Evolutionary conservation across 2,329 filamentous ascomycete species (phyloP), one percentile per base, ranked within the genome.

Genomic region (Aspergillus candidus): DNA sequence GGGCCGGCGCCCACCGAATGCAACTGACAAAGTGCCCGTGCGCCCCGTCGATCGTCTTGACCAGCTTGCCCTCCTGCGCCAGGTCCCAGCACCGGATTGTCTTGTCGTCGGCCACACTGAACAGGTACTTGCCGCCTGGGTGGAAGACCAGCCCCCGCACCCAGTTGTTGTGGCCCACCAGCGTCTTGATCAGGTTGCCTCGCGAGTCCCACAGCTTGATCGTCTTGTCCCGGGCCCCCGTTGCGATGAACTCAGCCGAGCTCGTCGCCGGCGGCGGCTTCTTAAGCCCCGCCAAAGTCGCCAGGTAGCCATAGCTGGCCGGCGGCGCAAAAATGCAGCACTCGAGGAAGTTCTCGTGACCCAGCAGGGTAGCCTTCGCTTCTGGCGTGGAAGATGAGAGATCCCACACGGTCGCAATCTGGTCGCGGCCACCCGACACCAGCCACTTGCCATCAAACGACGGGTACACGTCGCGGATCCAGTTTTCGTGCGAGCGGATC

Each of bases 151-250:
- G 68, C 1, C 79, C 85, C 29, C 88, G 82, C 7, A 97, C 81
- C 91, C 91, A 97, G 63, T 96, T 96, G 64, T 96, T 90, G 62
- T 96, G 91, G 2, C 91, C 91, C 1, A 82, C 71, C 1, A 97
- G 73, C 0, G 86, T 93, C 64, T 88, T 91, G 61, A 96, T 82
- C 51, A 88, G 80, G 10, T 84, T 88, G 29, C 91, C 91, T 42
- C 88, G 79, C 10, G 83, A 78, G 62, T 95, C 88, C 88, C 90
- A 96, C 6, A 97, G 70, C 57, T 83, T 84, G 61, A 97, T 94
- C 0, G 83, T 85, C 72, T 95, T 96, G 67, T 96, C 91, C 63
- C 91, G 76, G 7, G 85, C 86, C 8, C 88, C 91, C 0, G 90
- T 95, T 0, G 90, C 91, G 62, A 95, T 78, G 61, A 88, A 97